Conservation (phyloP, 1,284 basidiomycete genomes). For the Malassezia obtusa region DNA sequence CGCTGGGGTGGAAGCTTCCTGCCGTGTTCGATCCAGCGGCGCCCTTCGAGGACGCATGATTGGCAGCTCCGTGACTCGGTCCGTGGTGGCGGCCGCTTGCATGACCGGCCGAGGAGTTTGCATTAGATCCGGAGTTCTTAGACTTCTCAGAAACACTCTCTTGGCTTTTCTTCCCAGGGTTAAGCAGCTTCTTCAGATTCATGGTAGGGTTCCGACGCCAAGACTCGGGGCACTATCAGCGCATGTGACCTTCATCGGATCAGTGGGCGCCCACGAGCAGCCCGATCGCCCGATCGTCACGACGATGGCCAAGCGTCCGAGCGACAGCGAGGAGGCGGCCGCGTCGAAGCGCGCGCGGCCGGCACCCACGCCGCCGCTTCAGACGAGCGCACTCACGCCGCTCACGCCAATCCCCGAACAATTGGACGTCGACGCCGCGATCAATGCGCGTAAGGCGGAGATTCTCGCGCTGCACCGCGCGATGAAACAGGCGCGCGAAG, state of each 20-base stretch:
- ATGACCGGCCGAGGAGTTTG: neutral
- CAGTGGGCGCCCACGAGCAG: no score
- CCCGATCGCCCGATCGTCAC: neutral
- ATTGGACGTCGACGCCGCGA: constrained; percentile 9
- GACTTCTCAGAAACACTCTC: neutral
- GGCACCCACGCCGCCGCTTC: neutral
- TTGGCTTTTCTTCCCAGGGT: neutral
- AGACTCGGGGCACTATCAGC: no score
- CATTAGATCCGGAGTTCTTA: no score
- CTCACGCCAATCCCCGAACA: neutral
- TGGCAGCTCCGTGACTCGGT: neutral
- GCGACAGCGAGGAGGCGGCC: neutral
- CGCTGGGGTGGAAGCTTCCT: constrained; percentile 12
- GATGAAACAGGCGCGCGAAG: constrained; percentile 12
- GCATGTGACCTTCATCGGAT: no score
- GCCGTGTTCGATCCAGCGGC: no score
- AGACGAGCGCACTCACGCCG: neutral
- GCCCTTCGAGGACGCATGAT: no score
- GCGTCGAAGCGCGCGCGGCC: neutral
- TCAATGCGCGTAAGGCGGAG: constrained; percentile 9
- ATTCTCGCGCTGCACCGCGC: constrained; percentile 17
- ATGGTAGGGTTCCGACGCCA: neutral
- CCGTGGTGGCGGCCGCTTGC: neutral
- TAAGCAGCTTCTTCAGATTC: constrained; percentile 1
- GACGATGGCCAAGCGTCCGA: constrained; percentile 3